phyloP scores from a whole-genome alignment of 2,329 filamentous ascomycete genomes.

The Aspergillus chevalieri region DNA sequence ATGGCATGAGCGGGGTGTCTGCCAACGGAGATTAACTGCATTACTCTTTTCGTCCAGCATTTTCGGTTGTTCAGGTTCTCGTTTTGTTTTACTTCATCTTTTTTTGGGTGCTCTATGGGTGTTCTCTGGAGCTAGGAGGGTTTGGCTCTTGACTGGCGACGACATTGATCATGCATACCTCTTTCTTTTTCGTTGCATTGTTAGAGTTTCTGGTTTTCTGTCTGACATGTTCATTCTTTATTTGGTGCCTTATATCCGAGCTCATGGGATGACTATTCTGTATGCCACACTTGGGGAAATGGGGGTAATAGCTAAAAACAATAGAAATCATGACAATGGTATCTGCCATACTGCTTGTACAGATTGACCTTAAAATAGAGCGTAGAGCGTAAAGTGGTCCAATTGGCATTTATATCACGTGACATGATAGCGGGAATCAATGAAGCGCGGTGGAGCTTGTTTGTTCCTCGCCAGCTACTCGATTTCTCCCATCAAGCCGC shows the following conservation, averaged over 20 bases:
- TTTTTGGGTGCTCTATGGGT: slow-evolving; percentile 15
- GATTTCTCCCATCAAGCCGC: neutral
- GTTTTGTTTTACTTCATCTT: slow-evolving; percentile 11
- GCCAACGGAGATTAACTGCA: slow-evolving; percentile 15
- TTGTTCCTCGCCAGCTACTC: neutral
- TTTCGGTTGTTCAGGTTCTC: slow-evolving; percentile 16
- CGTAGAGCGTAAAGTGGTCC: no score
- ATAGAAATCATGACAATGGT: no score
- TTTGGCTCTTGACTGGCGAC: slow-evolving; percentile 12
- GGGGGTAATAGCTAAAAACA: no score
- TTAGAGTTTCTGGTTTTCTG: slow-evolving; percentile 7
- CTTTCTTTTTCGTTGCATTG: slow-evolving; percentile 16
- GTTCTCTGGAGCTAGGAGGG: slow-evolving; percentile 18
- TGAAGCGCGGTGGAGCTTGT: neutral
- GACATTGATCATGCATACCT: slow-evolving; percentile 22
- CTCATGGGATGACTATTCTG: neutral
- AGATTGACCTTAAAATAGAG: no score
- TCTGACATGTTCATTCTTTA: neutral
- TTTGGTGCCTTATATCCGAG: neutral
- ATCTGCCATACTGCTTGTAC: no score
- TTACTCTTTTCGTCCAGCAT: slow-evolving; percentile 8
- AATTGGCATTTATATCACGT: neutral
- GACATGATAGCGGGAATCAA: neutral
- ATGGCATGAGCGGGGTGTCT: slow-evolving; percentile 17
- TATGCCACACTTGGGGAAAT: neutral